These are phyloP conservation scores for Dactylellina drechsleri DNA, from an alignment of 2,329 filamentous ascomycete species.

Conservation along the genomic window DNA sequence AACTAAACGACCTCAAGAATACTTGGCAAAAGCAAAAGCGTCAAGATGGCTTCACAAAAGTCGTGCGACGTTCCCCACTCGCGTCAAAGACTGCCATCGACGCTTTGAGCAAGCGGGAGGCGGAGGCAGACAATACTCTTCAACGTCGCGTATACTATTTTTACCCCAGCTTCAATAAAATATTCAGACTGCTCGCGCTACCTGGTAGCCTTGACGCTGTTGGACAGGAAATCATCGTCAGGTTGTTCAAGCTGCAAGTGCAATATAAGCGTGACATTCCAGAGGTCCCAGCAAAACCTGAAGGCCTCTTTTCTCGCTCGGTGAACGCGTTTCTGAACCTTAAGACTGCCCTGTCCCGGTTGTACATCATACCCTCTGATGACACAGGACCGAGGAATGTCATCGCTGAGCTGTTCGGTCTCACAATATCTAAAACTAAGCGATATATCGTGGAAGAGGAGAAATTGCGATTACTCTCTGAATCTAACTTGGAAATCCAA, in stretches of 20 bases:
- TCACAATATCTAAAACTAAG: neutral
- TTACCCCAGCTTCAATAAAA: neutral
- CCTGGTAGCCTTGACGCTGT: neutral
- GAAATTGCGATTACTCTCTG: neutral
- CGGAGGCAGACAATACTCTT: neutral
- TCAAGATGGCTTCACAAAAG: slow-evolving; percentile 7
- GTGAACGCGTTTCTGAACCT: neutral
- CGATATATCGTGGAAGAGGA: neutral
- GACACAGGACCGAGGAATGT: neutral
- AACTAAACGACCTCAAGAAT: neutral
- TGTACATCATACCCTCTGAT: neutral
- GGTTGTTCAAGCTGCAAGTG: neutral
- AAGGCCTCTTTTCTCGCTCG: neutral
- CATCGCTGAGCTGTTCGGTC: slow-evolving; percentile 1
- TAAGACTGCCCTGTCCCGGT: neutral
- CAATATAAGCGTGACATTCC: neutral
- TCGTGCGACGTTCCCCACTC: neutral
- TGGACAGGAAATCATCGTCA: neutral
- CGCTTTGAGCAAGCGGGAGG: neutral
- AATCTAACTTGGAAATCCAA: neutral
- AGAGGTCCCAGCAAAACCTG: neutral
- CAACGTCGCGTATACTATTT: neutral
- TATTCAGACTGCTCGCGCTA: slow-evolving; percentile 10
- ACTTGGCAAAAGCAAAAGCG: neutral
- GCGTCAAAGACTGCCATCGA: neutral